Base-by-base conservation (phyloP, 2,329 filamentous ascomycete species). In the Cyphellophora europaea region DNA sequence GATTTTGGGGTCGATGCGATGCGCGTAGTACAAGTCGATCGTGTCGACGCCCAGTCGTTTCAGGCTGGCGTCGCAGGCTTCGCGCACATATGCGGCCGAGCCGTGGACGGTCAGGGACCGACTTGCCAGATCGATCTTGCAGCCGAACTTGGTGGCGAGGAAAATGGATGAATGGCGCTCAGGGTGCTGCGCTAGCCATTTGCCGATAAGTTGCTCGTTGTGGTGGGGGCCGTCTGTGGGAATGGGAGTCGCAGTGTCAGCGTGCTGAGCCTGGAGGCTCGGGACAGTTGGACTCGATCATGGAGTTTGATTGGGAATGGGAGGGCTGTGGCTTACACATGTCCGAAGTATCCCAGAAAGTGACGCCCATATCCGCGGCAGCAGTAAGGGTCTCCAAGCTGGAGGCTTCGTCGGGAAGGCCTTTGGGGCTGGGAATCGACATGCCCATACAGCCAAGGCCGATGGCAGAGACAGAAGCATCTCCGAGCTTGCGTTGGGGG, bases 141-240 rank as follows among this genome's bases (percentile, higher is more conserved):
- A n/a, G 11, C 55, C 68, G 40, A 71, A 72, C 40, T 74, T 74
- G 10, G 67, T 69, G 1, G 65, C 65, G 1, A 74, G 54, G 47
- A 74, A 71, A 41, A 74, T 65, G 30, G 71, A 50, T 13, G 65
- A 44, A 0, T 65, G 56, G 32, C 64, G 63, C 5, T 55, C 59
- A 6, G 33, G 32, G 2, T 58, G 63, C 12, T 56, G 52, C 32
- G 58, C 53, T 45, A 72, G 65, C 65, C 68, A 72, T 45, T 59
- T 60, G 0, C 65, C 65, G 3, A 72, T 23, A 0, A 71, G 44
- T 3, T 64, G 60, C 45, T 73, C 69, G 35, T 50, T 62, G 33
- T 67, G 63, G 19, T 29, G 18, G 10, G 38, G 37, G 5, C 53
- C 59, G 33, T 72, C n/a, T n/a, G n/a, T n/a, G n/a, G n/a, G n/a